Conservation (phyloP, 345 rosid species). For the Schrenkiella parvula region DNA sequence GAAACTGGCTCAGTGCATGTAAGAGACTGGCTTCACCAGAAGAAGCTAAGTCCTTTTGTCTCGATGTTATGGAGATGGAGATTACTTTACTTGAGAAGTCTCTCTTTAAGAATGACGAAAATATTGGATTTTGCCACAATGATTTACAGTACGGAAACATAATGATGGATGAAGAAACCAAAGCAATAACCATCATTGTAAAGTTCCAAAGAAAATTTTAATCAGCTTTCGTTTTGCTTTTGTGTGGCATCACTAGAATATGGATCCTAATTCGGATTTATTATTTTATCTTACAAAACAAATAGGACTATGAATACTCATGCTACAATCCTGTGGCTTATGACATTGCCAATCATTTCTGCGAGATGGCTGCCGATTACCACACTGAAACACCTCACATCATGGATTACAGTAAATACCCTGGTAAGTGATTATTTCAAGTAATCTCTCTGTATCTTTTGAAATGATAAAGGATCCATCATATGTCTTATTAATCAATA, state of each 20-base stretch:
- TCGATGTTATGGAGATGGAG: constrained; percentile 61
- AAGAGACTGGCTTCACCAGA: constrained; percentile 55
- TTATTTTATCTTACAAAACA: not conserved
- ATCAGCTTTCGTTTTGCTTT: not conserved
- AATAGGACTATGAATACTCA: constrained; percentile 91
- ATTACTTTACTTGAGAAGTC: constrained; percentile 52
- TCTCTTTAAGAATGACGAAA: constrained; percentile 40
- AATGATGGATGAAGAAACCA: constrained; percentile 86
- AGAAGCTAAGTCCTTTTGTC: constrained; percentile 60
- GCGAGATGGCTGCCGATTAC: constrained; percentile 94
- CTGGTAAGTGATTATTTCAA: constrained; percentile 44
- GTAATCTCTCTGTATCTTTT: not conserved
- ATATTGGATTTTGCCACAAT: constrained; percentile 81
- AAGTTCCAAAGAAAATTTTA: too few relatives aligned
- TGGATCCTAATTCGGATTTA: not conserved
- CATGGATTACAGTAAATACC: constrained; percentile 75
- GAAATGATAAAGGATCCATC: not conserved
- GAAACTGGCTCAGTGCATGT: constrained; percentile 68
- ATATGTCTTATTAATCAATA: not conserved
- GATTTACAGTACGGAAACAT: constrained; percentile 97
- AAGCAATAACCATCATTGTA: constrained; percentile 81
- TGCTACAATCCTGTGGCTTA: constrained; percentile 83
- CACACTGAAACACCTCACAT: constrained; percentile 85
- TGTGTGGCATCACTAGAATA: not conserved
- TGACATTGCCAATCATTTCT: constrained; percentile 94